Evolutionary conservation across 495 filamentous ascomycete genomes (phyloP).

Genomic region (Thozetella sp.): DNA sequence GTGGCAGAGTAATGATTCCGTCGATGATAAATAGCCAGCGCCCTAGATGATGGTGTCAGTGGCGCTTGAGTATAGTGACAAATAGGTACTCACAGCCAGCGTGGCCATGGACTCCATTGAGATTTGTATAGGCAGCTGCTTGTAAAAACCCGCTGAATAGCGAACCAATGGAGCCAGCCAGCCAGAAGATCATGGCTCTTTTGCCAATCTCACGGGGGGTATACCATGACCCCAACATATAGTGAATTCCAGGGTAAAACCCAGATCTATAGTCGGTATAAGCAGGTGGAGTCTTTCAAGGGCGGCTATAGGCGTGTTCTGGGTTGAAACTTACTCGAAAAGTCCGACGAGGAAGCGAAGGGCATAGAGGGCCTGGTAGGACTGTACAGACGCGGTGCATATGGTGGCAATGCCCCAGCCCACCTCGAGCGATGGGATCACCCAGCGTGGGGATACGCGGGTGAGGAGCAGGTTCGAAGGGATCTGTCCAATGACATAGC

Average conservation of each 20-base stretch:
- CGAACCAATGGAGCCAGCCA: conserved; percentile 27
- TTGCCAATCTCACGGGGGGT: conserved; percentile 28
- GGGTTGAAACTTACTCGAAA: conserved; percentile 33
- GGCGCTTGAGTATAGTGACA: too few relatives aligned
- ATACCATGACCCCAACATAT: conserved; percentile 31
- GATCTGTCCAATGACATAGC: conserved; percentile 34
- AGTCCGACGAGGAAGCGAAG: conserved; percentile 49
- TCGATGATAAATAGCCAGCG: conserved; percentile 50
- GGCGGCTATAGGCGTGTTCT: too few relatives aligned
- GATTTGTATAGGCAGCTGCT: conserved; percentile 41
- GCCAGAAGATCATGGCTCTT: conserved; percentile 34
- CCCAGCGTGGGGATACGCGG: conserved; percentile 26
- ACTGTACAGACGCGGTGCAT: too few relatives aligned
- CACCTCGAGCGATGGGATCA: conserved; percentile 30
- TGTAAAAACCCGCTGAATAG: conserved; percentile 45
- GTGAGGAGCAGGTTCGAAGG: conserved; percentile 41
- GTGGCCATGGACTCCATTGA: too few relatives aligned
- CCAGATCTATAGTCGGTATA: too few relatives aligned
- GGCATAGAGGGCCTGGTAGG: conserved; percentile 25
- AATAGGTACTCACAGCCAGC: too few relatives aligned
- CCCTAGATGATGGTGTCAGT: too few relatives aligned
- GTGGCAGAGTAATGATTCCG: conserved; percentile 46
- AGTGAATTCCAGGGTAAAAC: conserved; percentile 32
- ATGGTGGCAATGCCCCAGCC: conserved; percentile 33
- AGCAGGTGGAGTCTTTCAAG: too few relatives aligned